Conservation (phyloP, 805 yeast species). For the Nakazawaea anatomiae region DNA sequence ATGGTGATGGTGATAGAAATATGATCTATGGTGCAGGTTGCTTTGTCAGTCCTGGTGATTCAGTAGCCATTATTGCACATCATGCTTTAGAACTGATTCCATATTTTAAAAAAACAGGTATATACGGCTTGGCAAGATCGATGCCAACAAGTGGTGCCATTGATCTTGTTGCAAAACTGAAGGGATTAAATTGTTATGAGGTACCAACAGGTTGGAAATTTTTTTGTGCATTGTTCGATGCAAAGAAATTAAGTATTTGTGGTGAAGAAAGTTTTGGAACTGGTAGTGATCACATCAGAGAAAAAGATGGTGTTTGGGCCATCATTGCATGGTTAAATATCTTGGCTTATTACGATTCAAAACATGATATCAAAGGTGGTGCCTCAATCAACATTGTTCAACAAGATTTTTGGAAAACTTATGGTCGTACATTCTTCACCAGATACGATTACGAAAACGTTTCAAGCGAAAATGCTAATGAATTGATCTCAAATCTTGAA, state of each 20-base stretch:
- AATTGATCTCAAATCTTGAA: slow-evolving; percentile 53
- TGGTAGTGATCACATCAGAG: slow-evolving; percentile 95
- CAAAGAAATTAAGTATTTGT: slow-evolving; percentile 88
- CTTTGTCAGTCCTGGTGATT: slow-evolving; percentile 97
- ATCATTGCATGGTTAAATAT: slow-evolving; percentile 95
- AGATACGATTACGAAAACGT: slow-evolving; percentile 92
- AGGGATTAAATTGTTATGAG: slow-evolving; percentile 76
- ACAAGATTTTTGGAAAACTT: slow-evolving; percentile 78
- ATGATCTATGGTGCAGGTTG: slow-evolving; percentile 96
- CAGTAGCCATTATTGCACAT: slow-evolving; percentile 96
- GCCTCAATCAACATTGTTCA: slow-evolving; percentile 79
- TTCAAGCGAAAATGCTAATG: slow-evolving; percentile 64
- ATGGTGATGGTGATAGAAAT: slow-evolving; percentile 98
- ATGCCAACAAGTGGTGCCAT: slow-evolving; percentile 97
- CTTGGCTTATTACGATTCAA: slow-evolving; percentile 69
- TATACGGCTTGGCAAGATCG: slow-evolving; percentile 89
- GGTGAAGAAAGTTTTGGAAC: slow-evolving; percentile 99
- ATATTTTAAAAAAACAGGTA: slow-evolving; percentile 81
- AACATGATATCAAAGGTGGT: slow-evolving; percentile 37
- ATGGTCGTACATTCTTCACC: slow-evolving; percentile 96
- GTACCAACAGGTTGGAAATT: slow-evolving; percentile 99
- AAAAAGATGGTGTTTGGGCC: slow-evolving; percentile 98
- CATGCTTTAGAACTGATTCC: slow-evolving; percentile 82
- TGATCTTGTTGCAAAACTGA: slow-evolving; percentile 79
- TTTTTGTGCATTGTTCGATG: slow-evolving; percentile 92